These are phyloP conservation scores for Globisporangium spiculum DNA, from an alignment of 352 stramenopile genomes.

Conservation along the genomic window DNA sequence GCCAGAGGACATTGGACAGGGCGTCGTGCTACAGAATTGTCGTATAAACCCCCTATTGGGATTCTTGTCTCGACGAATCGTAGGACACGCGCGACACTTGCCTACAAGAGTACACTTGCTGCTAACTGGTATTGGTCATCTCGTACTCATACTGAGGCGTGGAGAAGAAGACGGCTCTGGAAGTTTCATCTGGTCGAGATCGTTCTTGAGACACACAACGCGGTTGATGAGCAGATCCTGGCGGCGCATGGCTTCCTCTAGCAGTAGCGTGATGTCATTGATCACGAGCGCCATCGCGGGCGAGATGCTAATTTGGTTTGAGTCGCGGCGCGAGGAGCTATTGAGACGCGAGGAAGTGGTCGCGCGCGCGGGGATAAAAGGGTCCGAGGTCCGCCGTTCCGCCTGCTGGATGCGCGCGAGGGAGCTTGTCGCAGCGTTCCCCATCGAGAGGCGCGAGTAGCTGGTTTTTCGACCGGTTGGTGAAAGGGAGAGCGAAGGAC, in stretches of 20 bases:
- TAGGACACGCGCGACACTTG: neutral
- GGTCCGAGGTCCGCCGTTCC: constrained; percentile 26
- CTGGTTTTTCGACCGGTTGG: neutral
- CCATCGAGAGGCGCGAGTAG: constrained; percentile 12
- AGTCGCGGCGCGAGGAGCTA: constrained; percentile 27
- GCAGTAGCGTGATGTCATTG: constrained; percentile 31
- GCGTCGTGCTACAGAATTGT: no score
- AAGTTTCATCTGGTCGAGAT: constrained; percentile 28
- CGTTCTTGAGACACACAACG: constrained; percentile 35
- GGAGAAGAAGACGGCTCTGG: neutral
- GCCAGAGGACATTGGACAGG: no score
- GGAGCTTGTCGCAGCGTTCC: constrained; percentile 7
- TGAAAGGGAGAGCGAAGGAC: neutral
- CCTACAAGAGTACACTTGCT: neutral
- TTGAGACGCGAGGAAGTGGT: constrained; percentile 39
- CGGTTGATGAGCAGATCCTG: constrained; percentile 44
- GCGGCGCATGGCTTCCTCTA: constrained; percentile 44
- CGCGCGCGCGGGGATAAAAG: constrained; percentile 22
- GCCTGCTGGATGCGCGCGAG: constrained; percentile 19
- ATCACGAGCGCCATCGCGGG: constrained; percentile 45
- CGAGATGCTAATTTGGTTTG: constrained; percentile 22
- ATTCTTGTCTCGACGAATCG: neutral
- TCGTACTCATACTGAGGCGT: neutral
- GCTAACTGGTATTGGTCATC: neutral
- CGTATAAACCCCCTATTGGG: no score